Conservation (phyloP, 148 eudicot genomes). For the Fallopia convolvulus region DNA sequence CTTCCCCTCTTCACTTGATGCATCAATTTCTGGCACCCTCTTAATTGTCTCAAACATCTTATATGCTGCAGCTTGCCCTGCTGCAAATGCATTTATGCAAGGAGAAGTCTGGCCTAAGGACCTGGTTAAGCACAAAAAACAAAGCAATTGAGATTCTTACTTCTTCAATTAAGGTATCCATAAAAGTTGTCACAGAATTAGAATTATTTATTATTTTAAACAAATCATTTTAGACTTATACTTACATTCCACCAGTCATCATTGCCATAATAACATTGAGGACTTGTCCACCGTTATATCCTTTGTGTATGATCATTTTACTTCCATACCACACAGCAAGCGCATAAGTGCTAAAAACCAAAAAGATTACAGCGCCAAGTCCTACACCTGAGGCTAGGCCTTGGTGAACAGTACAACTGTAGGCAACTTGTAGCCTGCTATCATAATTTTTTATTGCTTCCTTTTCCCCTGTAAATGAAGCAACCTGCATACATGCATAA, state of each 20-base stretch:
- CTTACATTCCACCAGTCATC: conserved; percentile 75
- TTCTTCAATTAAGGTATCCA: not conserved
- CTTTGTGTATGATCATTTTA: conserved; percentile 47
- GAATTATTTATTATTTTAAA: not conserved
- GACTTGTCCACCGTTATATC: conserved; percentile 72
- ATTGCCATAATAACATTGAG: conserved; percentile 63
- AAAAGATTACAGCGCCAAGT: conserved; percentile 37
- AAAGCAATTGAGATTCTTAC: not conserved
- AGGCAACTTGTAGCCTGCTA: conserved; percentile 41
- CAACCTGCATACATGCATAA: conserved; percentile 36
- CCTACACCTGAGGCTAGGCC: conserved; percentile 76
- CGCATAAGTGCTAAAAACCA: conserved; percentile 38
- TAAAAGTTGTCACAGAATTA: not conserved
- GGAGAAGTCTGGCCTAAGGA: conserved; percentile 74
- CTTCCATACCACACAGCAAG: conserved; percentile 76
- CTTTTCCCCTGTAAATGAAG: conserved; percentile 77
- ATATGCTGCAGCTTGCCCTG: conserved; percentile 79
- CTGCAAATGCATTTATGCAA: conserved; percentile 57
- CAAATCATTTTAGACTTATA: not conserved
- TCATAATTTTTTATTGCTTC: conserved; percentile 50
- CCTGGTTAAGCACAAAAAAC: conserved; percentile 26
- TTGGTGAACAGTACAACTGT: conserved; percentile 36
- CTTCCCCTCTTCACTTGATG: conserved; percentile 43
- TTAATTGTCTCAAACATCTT: conserved; percentile 80
- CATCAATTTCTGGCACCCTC: conserved; percentile 55